Percentiles rank a stretch among this genome's conserved stretches.
phyloP scores from a whole-genome alignment of 352 stramenopile genomes.

The Globisporangium recalcitrans region DNA sequence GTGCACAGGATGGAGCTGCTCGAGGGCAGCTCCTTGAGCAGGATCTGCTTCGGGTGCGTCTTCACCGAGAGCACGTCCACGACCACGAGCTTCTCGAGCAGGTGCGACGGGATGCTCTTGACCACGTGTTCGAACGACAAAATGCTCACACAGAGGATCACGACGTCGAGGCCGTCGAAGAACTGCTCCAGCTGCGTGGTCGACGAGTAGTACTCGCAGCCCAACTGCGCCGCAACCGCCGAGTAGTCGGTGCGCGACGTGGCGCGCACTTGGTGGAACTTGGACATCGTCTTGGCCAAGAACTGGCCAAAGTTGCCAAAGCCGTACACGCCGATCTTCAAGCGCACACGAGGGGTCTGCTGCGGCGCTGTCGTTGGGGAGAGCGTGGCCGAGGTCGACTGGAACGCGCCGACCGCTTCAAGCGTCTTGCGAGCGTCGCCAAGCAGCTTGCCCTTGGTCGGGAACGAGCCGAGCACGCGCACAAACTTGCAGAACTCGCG shows the following conservation, averaged over 20 bases:
- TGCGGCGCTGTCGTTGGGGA: conserved; percentile 24
- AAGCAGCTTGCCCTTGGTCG: conserved; percentile 59
- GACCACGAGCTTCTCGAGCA: conserved; percentile 87
- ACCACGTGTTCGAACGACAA: conserved; percentile 73
- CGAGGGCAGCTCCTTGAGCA: conserved; percentile 88
- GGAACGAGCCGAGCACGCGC: conserved; percentile 82
- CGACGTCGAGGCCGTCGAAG: conserved; percentile 90
- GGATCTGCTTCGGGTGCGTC: conserved; percentile 91
- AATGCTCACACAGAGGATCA: conserved; percentile 88
- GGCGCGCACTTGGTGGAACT: conserved; percentile 86
- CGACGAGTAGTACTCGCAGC: conserved; percentile 56
- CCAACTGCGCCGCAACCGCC: conserved; percentile 37
- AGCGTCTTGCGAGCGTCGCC: conserved; percentile 52
- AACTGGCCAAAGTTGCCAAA: conserved; percentile 98
- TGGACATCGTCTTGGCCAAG: conserved; percentile 93
- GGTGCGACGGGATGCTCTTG: conserved; percentile 50
- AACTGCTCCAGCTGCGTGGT: conserved; percentile 83
- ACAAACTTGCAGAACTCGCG: conserved; percentile 82
- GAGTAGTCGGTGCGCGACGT: conserved; percentile 88
- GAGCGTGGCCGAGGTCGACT: conserved; percentile 17
- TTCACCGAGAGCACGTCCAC: conserved; percentile 99
- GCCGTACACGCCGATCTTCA: conserved; percentile 95
- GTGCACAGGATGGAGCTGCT: conserved; percentile 94
- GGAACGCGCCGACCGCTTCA: conserved; percentile 42
- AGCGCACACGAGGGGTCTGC: conserved; percentile 29